Evolutionary conservation across 2,329 filamentous ascomycete species (phyloP).

Genomic region (Aureobasidium uvarum): DNA sequence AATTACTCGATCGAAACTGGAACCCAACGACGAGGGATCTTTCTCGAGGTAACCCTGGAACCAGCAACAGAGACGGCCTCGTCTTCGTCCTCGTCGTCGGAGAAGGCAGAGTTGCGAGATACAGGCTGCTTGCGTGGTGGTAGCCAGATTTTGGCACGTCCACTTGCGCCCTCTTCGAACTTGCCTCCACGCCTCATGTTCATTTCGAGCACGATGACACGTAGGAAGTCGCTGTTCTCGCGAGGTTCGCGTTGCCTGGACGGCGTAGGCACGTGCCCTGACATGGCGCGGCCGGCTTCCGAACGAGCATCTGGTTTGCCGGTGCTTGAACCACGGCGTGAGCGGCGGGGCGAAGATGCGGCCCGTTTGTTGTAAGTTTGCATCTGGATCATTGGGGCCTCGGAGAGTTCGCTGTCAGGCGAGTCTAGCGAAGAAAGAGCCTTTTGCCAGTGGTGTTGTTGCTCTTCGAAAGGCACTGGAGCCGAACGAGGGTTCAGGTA

Average conservation of each 20-base stretch:
- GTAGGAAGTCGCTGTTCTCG: slow-evolving; percentile 63
- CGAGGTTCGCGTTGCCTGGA: slow-evolving; percentile 60
- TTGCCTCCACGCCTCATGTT: slow-evolving; percentile 65
- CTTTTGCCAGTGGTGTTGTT: slow-evolving; percentile 40
- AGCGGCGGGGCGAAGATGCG: slow-evolving; percentile 34
- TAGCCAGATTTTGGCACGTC: slow-evolving; percentile 59
- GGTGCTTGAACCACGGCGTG: slow-evolving; percentile 10
- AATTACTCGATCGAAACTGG: slow-evolving; percentile 25
- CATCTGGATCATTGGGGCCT: slow-evolving; percentile 60
- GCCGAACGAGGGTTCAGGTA: slow-evolving; percentile 59
- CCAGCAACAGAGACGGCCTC: not conserved
- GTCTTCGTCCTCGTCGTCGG: slow-evolving; percentile 23
- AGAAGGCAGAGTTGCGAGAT: not conserved
- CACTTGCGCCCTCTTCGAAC: slow-evolving; percentile 55
- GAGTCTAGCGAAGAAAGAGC: slow-evolving; percentile 38
- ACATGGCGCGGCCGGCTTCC: slow-evolving; percentile 46
- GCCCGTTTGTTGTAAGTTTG: slow-evolving; percentile 56
- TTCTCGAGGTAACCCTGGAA: not conserved
- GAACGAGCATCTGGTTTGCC: slow-evolving; percentile 43
- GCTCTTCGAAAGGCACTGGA: slow-evolving; percentile 40
- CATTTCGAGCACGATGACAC: slow-evolving; percentile 65
- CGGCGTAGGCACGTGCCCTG: slow-evolving; percentile 31
- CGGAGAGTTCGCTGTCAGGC: slow-evolving; percentile 37
- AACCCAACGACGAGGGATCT: slow-evolving; percentile 22
- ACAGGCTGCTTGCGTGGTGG: slow-evolving; percentile 51